Conservation (phyloP, 1,284 basidiomycete genomes). For the Austropuccinia psidii region DNA sequence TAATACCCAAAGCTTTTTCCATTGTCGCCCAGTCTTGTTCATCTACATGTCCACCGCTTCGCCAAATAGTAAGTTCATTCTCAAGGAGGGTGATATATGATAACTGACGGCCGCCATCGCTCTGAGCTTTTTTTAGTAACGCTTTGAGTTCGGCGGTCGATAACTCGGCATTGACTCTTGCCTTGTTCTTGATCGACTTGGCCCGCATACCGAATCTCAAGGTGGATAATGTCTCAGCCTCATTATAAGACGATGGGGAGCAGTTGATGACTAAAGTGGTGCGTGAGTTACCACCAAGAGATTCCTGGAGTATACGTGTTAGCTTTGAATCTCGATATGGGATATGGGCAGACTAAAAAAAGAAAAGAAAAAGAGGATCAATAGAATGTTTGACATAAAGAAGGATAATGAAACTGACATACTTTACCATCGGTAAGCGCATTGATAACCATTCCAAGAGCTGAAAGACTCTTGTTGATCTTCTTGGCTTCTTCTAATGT, state of each 20-base stretch:
- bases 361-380: not conserved
- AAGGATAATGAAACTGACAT: slow-evolving; percentile 41
- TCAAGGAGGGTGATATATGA: slow-evolving; percentile 83
- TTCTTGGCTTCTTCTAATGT: slow-evolving; percentile 99
- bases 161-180: slow-evolving; percentile 94
- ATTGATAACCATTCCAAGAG: slow-evolving; percentile 99
- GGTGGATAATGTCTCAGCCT: slow-evolving; percentile 92
- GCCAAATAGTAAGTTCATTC: slow-evolving; percentile 84
- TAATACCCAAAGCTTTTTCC: slow-evolving; percentile 54
- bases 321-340: slow-evolving; percentile 99
- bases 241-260: slow-evolving; percentile 94
- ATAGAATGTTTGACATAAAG: not conserved
- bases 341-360: slow-evolving; percentile 76
- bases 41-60: slow-evolving; percentile 76
- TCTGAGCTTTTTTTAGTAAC: slow-evolving; percentile 78
- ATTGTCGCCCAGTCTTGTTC: slow-evolving; percentile 72
- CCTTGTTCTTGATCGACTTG: slow-evolving; percentile 99
- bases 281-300: slow-evolving; percentile 94
- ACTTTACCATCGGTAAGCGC: slow-evolving; percentile 94
- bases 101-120: slow-evolving; percentile 73
- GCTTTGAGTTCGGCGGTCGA: slow-evolving; percentile 93
- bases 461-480: slow-evolving; percentile 97
- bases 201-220: slow-evolving; percentile 92
- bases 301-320: slow-evolving; percentile 98
- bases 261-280: slow-evolving; percentile 99